Conservation (phyloP, 108 stramenopile species). For the Nannochloropsis salina region DNA sequence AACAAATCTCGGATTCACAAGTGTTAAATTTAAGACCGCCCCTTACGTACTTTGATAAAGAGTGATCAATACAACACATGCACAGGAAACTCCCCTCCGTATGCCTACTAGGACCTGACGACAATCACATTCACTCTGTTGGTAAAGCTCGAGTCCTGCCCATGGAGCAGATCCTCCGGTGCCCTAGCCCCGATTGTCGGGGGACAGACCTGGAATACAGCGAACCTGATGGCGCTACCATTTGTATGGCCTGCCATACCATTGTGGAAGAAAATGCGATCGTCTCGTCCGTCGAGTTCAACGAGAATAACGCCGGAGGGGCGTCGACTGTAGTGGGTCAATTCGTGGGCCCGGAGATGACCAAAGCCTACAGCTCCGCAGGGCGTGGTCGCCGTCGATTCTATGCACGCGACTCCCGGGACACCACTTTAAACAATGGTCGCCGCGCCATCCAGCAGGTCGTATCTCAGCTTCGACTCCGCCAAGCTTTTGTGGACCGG, state of each 20-base stretch:
- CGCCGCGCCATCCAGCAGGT: conserved; percentile 65
- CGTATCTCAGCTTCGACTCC: conserved; percentile 68
- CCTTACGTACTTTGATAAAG: no score
- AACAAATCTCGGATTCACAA: no score
- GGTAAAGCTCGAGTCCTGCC: no score
- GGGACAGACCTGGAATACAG: conserved; percentile 65
- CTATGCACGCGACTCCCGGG: conserved; percentile 76
- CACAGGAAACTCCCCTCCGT: no score
- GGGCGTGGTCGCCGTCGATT: conserved; percentile 44
- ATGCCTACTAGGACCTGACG: no score
- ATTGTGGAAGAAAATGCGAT: conserved; percentile 88
- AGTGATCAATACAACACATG: no score
- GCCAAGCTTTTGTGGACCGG: conserved; percentile 72
- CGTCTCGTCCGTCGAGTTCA: conserved; percentile 79
- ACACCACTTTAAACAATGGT: conserved; percentile 81
- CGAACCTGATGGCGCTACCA: conserved; percentile 54
- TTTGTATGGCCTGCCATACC: conserved; percentile 82
- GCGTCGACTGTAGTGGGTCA: conserved; percentile 67
- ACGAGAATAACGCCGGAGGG: conserved; percentile 65
- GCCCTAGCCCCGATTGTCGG: conserved; percentile 69
- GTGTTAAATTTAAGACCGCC: no score
- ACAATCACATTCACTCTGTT: no score
- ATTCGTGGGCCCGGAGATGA: conserved; percentile 59
- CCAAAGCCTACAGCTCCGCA: conserved; percentile 62
- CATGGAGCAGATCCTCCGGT: conserved; percentile 12